Conservation (phyloP, 176 grass and related monocot species). For the Leersia perrieri region DNA sequence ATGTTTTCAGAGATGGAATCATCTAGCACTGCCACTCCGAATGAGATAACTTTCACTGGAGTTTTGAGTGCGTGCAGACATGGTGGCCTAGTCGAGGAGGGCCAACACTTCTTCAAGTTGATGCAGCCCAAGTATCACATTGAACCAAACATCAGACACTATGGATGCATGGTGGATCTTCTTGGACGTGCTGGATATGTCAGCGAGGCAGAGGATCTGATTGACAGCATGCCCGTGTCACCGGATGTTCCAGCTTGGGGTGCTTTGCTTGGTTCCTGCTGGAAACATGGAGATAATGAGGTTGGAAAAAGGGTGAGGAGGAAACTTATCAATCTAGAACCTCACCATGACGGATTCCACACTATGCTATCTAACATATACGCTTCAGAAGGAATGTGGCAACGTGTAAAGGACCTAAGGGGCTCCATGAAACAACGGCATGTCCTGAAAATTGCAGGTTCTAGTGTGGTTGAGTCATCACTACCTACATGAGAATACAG, state of each 20-base stretch:
- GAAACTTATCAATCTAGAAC: conserved; percentile 70
- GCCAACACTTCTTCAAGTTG: conserved; percentile 63
- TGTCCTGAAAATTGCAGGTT: conserved; percentile 59
- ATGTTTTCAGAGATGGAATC: conserved; percentile 71
- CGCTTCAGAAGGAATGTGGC: conserved; percentile 79
- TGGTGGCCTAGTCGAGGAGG: conserved; percentile 74
- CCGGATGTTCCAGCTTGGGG: conserved; percentile 86
- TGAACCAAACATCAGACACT: conserved; percentile 72
- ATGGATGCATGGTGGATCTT: conserved; percentile 95
- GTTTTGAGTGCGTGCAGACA: conserved; percentile 84
- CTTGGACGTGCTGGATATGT: conserved; percentile 81
- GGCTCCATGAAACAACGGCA: conserved; percentile 62
- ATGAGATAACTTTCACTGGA: conserved; percentile 87
- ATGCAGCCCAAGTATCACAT: conserved; percentile 76
- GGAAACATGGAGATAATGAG: conserved; percentile 75
- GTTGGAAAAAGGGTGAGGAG: conserved; percentile 71
- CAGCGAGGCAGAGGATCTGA: conserved; percentile 73
- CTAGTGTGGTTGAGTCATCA: conserved; percentile 51
- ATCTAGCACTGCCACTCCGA: conserved; percentile 49
- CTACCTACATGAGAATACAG: conserved; percentile 29
- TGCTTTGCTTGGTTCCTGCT: conserved; percentile 77
- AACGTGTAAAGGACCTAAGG: conserved; percentile 68
- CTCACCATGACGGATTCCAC: conserved; percentile 77
- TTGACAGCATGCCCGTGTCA: conserved; percentile 74
- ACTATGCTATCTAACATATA: conserved; percentile 90